Evolutionary conservation across 768 basidiomycete genomes (phyloP), one percentile per base, ranked within the genome.

Genomic region (Trichaptum fuscoviolaceum): DNA sequence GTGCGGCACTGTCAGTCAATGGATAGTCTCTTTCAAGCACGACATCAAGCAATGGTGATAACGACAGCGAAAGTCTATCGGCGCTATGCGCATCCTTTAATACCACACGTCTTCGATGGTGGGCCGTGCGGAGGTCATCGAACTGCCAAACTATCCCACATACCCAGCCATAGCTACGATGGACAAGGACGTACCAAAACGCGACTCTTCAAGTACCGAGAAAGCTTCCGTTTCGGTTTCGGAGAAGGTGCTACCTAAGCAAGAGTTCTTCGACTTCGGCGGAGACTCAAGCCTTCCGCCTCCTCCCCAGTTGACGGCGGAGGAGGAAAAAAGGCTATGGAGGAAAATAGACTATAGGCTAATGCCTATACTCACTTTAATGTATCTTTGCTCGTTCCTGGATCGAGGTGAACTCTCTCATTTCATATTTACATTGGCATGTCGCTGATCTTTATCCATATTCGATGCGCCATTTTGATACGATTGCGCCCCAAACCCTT

Each of bases 311-410:
- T 69, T 86, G 25, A 83, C 83, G 0, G 72, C 73, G 9, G 83
- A 81, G 63, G 73, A 87, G 66, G 85, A 89, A 76, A 80, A 75
- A 66, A 80, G 72, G 61, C 73, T 89, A 63, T 86, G 86, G 78
- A 74, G 82, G 65, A 89, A 87, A 75, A 78, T 89, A 25, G 88
- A 89, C 68, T 36, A 80, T 7, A 77, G 84, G 63, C 75, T 88
- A 57, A 82, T 87, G 80, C 85, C 86, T 0, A 86, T 87, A 24
- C 74, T 89, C 25, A 76, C 82, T 1, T 66, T 87, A 59, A 84
- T 89, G 79, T 89, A 88, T 70, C 75, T 90, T 58, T 72, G 88
- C 27, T 84, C 85, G 3, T 89, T 88, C 74, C 76, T 89, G 73
- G 89, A 90, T 71, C 77, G 88, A 79, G 85, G 86, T 82, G 79